A percentile compares a stretch with the other conserved stretches of the same genome.
Conservation (phyloP, 2,329 filamentous ascomycete species). For the Geosmithia putterillii region DNA sequence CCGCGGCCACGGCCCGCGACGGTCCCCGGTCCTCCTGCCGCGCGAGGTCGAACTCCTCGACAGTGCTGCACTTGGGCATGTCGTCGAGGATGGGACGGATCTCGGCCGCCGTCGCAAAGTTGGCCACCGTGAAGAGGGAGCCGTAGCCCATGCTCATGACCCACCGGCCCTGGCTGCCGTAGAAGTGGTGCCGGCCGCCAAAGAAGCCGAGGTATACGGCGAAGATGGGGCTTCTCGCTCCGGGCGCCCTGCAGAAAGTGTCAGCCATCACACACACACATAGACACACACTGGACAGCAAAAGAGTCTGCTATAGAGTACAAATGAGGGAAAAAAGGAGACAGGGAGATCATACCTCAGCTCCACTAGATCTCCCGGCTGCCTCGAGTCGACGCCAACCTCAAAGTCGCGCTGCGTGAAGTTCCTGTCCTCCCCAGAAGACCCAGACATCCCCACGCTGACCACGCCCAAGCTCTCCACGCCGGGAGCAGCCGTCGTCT, state of each 20-base stretch:
- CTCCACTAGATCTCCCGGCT: constrained; percentile 40
- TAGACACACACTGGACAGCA: too few species aligned
- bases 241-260: constrained; percentile 12
- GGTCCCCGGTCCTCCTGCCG: constrained; percentile 25
- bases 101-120: constrained; percentile 28
- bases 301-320: too few species aligned
- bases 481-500: constrained; percentile 18
- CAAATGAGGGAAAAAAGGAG: background rate
- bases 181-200: constrained; percentile 39
- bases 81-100: constrained; percentile 22
- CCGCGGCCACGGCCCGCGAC: constrained; percentile 25
- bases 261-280: too few species aligned
- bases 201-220: constrained; percentile 40
- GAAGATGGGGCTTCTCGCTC: constrained; percentile 32
- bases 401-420: background rate
- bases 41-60: constrained; percentile 18
- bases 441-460: constrained; percentile 8
- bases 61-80: constrained; percentile 14
- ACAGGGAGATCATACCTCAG: constrained; percentile 19
- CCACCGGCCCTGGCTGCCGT: constrained; percentile 39
- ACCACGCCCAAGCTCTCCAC: constrained; percentile 14
- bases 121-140: constrained; percentile 35
- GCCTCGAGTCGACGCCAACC: constrained; percentile 10
- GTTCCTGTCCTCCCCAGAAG: constrained; percentile 3
- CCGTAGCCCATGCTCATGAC: constrained; percentile 26